Conservation (phyloP, 805 yeast genomes). For the Candida bentonensis region DNA sequence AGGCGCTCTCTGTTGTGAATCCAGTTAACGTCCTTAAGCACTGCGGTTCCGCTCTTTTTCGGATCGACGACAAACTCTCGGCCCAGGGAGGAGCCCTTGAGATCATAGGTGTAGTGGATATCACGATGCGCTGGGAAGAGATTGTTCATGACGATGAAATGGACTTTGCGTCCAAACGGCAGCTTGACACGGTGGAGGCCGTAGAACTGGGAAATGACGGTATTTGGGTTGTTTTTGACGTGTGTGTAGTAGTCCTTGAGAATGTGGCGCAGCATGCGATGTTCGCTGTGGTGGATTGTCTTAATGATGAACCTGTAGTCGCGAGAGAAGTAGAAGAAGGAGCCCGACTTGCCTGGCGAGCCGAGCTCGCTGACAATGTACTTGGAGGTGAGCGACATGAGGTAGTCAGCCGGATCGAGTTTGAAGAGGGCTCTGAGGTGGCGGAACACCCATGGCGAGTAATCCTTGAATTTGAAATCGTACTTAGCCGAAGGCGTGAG, state of each 20-base stretch:
- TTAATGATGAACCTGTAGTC: conserved; percentile 91
- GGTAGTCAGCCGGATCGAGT: conserved; percentile 89
- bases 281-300: conserved; percentile 90
- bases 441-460: conserved; percentile 86
- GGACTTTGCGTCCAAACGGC: conserved; percentile 72
- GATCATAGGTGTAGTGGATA: conserved; percentile 72
- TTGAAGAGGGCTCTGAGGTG: conserved; percentile 70
- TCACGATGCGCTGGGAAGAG: conserved; percentile 88
- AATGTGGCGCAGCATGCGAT: conserved; percentile 61
- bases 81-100: conserved; percentile 89
- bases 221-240: conserved; percentile 72
- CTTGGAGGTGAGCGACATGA: conserved; percentile 83
- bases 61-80: conserved; percentile 24
- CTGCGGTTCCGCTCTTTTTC: conserved; percentile 22
- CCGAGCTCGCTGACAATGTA: conserved; percentile 84
- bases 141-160: conserved; percentile 93
- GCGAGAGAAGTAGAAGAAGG: conserved; percentile 87
- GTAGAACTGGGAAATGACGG: conserved; percentile 87
- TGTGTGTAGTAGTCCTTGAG: conserved; percentile 68
- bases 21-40: conserved; percentile 85
- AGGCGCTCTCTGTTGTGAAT: conserved; percentile 49
- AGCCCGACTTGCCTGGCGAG: conserved; percentile 95
- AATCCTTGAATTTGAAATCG: conserved; percentile 94
- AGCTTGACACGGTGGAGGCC: conserved; percentile 89
- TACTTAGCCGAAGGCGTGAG: conserved; percentile 86